Percentiles rank a stretch among this genome's conserved stretches.
Evolutionary conservation across 345 rosid species (phyloP).

Genomic region (Pistacia integerrima): DNA sequence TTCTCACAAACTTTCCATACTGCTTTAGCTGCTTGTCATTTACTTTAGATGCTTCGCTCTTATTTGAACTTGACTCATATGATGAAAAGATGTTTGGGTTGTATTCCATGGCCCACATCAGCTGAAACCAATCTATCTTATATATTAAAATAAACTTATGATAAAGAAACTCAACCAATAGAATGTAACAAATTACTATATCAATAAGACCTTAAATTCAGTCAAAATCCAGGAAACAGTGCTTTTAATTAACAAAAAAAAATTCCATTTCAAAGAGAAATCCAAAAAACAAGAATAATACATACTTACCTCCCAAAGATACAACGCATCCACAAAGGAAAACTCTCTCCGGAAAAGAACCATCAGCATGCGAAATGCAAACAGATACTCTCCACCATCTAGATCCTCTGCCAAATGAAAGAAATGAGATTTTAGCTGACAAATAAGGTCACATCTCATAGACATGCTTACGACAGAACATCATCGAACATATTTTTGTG

Average conservation of each 20-base stretch:
- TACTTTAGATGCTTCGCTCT: constrained; percentile 21
- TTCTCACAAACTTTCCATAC: constrained; percentile 82
- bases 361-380: constrained; percentile 97
- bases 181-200: constrained; percentile 18
- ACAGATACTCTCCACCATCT: constrained; percentile 89
- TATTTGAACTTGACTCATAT: constrained; percentile 43
- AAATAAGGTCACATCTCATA: not conserved
- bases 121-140: constrained; percentile 54
- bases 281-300: not conserved
- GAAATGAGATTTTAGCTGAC: constrained; percentile 15
- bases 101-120: constrained; percentile 99
- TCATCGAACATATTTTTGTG: not conserved
- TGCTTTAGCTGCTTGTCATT: constrained; percentile 64
- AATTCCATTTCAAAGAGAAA: not conserved
- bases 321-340: constrained; percentile 77
- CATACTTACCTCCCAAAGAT: constrained; percentile 94
- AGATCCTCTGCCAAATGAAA: constrained; percentile 66
- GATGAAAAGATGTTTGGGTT: constrained; percentile 74
- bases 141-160: constrained; percentile 27
- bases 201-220: constrained; percentile 11
- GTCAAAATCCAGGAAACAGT: constrained; percentile 1
- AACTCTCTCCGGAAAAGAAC: constrained; percentile 96
- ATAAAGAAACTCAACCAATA: constrained; percentile 4
- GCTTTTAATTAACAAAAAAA: constrained; percentile 3
- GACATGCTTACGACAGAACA: not conserved